These are phyloP conservation scores for Penicillium sp. DNA, from an alignment of 2,329 filamentous ascomycete genomes.

Conservation along the genomic window DNA sequence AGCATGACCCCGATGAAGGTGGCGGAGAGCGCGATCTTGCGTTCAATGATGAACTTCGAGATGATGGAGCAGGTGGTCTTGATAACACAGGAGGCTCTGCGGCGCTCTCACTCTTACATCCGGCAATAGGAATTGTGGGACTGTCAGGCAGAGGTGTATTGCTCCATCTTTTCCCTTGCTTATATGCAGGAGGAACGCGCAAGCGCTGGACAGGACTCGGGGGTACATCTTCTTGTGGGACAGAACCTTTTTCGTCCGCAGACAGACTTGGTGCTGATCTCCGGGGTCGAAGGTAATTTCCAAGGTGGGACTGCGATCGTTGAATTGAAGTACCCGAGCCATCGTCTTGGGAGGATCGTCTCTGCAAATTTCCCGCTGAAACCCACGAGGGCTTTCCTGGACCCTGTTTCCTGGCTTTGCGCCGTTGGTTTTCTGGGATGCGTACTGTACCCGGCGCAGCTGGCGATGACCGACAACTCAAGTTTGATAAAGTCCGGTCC, in stretches of 20 bases:
- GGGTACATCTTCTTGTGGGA: conserved; percentile 11
- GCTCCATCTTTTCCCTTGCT: conserved; percentile 34
- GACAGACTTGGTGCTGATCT: conserved; percentile 35
- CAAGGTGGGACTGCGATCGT: conserved; percentile 4
- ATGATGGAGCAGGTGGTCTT: conserved; percentile 12
- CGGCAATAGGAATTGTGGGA: conserved; percentile 32
- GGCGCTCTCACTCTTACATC: conserved; percentile 9
- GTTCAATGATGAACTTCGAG: conserved; percentile 14
- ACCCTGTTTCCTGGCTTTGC: conserved; percentile 10
- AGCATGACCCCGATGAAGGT: conserved; percentile 19
- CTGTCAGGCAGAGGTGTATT: conserved; percentile 37
- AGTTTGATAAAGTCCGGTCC: conserved; percentile 22
- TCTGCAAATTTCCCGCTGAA: conserved; percentile 27
- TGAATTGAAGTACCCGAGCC: conserved; percentile 3
- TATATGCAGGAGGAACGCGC: conserved; percentile 33
- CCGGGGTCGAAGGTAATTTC: conserved; percentile 26
- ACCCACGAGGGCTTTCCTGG: conserved; percentile 19
- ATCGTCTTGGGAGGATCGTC: conserved; percentile 8
- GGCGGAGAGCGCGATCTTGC: conserved; percentile 15
- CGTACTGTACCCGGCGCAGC: conserved; percentile 20
- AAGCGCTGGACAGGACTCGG: conserved; percentile 25
- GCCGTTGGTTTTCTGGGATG: conserved; percentile 12
- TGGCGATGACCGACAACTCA: conserved; percentile 22
- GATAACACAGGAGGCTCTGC: conserved; percentile 8
- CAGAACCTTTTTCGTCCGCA: conserved; percentile 14